Base-by-base conservation (phyloP, 306 rosid genomes). In the Carpinus fangiana region DNA sequence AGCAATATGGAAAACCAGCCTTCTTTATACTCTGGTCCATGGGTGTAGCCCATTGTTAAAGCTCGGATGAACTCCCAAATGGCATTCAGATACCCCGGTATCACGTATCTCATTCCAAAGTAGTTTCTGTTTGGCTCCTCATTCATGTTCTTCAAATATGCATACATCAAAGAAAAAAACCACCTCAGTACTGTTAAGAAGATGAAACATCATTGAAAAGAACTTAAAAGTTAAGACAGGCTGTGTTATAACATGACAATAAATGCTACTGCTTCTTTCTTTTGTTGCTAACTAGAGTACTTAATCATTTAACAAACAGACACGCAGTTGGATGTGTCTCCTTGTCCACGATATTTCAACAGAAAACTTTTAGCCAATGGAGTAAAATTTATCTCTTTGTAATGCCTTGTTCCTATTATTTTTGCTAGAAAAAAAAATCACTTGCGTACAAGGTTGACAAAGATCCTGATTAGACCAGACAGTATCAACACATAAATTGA, bases 41-140 rank as follows among this genome's bases (percentile, higher is more conserved):
- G 70, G 11, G 70, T 47, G 76, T 84, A 91, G 18, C 89, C 90
- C 73, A 90, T 91, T 73, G 79, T 77, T 16, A 88, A 82, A 52
- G 91, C 81, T 86, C 93, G 84, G 45, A 88, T 69, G 46, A 93
- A 86, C 88, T 91, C 97, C 95, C 95, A 90, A 9, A 83, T 59
- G 60, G 93, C 98, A 85, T 80, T 93, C 74, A 91, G 67, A 86
- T 90, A 76, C 82, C 18, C 34, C 5, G 85, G 79, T 16, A 90
- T 76, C 69, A 84, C 18, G 68, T 81, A 83, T 73, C 75, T 78
- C 26, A 90, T 46, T 70, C 89, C 89, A 43, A 87, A 88, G 87
- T 21, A 91, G 74, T 93, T 91, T 80, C 62, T 86, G 81, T 91
- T 90, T 6, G 98, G 97, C 81, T 87, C 97, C 88, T 93, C 97